phyloP scores from a whole-genome alignment of 805 yeast species.

The Clavispora asparagi region DNA sequence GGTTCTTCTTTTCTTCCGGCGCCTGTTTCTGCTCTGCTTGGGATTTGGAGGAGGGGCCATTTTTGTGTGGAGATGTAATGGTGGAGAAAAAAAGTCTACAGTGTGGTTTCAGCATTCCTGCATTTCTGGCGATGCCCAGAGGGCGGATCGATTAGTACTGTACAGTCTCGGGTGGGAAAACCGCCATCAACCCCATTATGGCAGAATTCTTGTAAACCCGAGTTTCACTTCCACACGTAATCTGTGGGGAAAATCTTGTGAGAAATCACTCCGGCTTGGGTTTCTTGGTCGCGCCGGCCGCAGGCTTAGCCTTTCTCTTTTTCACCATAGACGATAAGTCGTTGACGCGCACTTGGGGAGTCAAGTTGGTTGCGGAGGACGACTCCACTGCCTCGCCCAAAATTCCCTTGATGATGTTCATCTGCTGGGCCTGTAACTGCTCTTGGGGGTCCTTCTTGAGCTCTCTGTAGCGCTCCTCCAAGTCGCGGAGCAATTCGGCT shows the following conservation, averaged over 20 bases:
- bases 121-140: background rate
- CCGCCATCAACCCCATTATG: no score
- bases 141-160: background rate
- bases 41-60: slow-evolving; percentile 8
- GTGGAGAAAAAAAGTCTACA: background rate
- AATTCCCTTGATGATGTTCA: slow-evolving; percentile 51
- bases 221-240: no score
- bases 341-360: slow-evolving; percentile 33
- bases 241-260: background rate
- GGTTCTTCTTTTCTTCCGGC: slow-evolving; percentile 79
- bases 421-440: slow-evolving; percentile 45
- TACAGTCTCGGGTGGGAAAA: background rate
- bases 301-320: slow-evolving; percentile 32
- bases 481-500: slow-evolving; percentile 49
- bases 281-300: slow-evolving; percentile 6
- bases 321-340: slow-evolving; percentile 61
- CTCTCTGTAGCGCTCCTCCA: slow-evolving; percentile 52
- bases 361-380: background rate
- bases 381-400: slow-evolving; percentile 41
- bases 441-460: slow-evolving; percentile 47
- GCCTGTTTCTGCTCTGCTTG: slow-evolving; percentile 28
- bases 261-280: background rate
- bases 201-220: no score
- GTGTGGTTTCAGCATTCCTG: background rate
- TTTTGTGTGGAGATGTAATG: background rate